A percentile compares a stretch with the other conserved stretches of the same genome.
phyloP scores from a whole-genome alignment of 2,329 filamentous ascomycete genomes.

The Nemania abortiva region DNA sequence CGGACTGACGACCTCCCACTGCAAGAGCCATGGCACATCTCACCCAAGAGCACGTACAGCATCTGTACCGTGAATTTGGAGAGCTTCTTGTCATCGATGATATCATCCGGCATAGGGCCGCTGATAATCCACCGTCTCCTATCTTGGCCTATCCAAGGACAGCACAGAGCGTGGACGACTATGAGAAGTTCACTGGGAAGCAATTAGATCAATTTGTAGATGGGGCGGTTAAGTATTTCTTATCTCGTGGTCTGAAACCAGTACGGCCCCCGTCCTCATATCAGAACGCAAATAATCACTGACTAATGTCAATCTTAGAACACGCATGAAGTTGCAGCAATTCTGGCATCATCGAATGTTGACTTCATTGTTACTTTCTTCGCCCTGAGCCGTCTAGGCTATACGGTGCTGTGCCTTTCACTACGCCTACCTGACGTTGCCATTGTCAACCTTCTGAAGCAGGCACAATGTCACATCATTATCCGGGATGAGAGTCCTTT shows the following conservation, averaged over 20 bases:
- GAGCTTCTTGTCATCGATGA: slow-evolving; percentile 6
- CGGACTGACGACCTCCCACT: too few species aligned
- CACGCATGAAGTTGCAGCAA: too few species aligned
- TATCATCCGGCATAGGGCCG: slow-evolving; percentile 3
- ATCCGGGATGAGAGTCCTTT: background rate
- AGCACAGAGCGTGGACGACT: background rate
- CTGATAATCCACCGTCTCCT: background rate
- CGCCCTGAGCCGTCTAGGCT: background rate
- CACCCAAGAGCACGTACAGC: background rate
- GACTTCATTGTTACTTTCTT: slow-evolving; percentile 6
- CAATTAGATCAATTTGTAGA: background rate
- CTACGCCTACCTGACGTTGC: background rate
- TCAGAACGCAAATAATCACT: too few species aligned
- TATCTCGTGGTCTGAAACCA: too few species aligned
- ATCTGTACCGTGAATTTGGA: background rate
- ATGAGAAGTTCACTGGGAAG: slow-evolving; percentile 7
- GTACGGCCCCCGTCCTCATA: too few species aligned
- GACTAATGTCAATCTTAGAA: too few species aligned
- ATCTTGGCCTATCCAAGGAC: background rate
- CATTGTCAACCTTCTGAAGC: background rate
- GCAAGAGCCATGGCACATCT: background rate
- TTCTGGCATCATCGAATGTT: background rate
- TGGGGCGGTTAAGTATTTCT: background rate
- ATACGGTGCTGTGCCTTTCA: background rate
- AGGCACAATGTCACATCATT: background rate